Conservation (phyloP, 306 rosid species). For the Lathyrus sativus region DNA sequence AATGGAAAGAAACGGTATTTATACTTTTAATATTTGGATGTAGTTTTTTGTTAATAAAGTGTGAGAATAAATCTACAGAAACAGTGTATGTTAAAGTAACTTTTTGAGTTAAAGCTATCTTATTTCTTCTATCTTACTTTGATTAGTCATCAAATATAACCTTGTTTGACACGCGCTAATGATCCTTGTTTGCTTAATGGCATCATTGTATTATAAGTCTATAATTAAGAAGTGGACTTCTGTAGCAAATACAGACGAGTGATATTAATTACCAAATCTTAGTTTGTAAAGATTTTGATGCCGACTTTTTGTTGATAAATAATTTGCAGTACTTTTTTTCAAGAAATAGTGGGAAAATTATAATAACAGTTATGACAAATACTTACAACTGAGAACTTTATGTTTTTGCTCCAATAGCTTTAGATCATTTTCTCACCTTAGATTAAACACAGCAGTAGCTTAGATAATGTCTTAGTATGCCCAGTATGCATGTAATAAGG, state of each 20-base stretch:
- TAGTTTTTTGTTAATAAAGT: neutral
- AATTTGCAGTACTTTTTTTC: conserved; percentile 14
- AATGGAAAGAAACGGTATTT: conserved; percentile 95
- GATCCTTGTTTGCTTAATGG: conserved; percentile 24
- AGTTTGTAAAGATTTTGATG: conserved; percentile 6
- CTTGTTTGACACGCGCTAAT: conserved; percentile 7
- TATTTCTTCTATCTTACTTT: conserved; percentile 9
- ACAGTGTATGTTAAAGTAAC: conserved; percentile 27
- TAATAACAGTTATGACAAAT: conserved; percentile 6
- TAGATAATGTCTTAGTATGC: conserved; percentile 20
- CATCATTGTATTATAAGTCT: neutral
- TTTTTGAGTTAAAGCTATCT: conserved; percentile 29
- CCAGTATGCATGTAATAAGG: conserved; percentile 14
- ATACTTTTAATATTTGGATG: conserved; percentile 31
- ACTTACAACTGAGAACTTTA: conserved; percentile 15
- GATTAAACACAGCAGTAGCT: conserved; percentile 16
- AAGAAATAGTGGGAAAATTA: neutral
- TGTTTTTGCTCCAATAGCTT: neutral
- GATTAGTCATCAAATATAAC: conserved; percentile 18
- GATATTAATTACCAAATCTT: conserved; percentile 32
- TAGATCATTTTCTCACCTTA: conserved; percentile 16
- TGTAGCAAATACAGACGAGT: conserved; percentile 6
- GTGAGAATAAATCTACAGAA: conserved; percentile 28
- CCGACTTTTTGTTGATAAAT: conserved; percentile 22
- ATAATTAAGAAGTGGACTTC: neutral